phyloP scores from a whole-genome alignment of 352 stramenopile species.

The Pythium monospermum region DNA sequence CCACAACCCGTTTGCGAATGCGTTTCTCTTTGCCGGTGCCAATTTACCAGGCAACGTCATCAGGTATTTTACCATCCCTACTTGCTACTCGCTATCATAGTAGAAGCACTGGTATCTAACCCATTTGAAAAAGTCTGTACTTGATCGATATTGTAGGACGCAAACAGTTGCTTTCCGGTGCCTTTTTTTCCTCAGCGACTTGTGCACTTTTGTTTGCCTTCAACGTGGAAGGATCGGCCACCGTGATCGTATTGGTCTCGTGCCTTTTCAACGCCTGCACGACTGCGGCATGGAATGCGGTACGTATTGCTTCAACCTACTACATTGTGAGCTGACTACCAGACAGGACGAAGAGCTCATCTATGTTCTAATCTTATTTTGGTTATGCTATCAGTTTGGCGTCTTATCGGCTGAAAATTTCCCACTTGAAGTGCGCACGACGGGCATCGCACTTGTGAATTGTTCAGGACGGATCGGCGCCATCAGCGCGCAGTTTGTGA shows the following conservation, averaged over 20 bases:
- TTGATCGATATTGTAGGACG: slow-evolving; percentile 71
- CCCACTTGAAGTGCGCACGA: slow-evolving; percentile 84
- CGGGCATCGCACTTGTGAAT: slow-evolving; percentile 88
- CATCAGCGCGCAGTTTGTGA: slow-evolving; percentile 90
- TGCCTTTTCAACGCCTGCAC: slow-evolving; percentile 91
- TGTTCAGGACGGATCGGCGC: slow-evolving; percentile 83
- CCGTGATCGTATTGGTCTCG: slow-evolving; percentile 78
- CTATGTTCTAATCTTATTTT: not conserved
- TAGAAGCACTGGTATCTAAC: no score
- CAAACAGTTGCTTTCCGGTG: slow-evolving; percentile 52
- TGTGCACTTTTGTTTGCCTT: slow-evolving; percentile 81
- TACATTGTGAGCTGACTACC: no score
- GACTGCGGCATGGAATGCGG: slow-evolving; percentile 88
- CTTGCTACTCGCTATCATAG: no score
- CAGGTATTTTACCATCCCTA: no score
- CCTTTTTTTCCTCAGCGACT: slow-evolving; percentile 61
- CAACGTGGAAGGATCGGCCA: slow-evolving; percentile 53
- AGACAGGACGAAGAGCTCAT: no score
- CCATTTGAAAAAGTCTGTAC: slow-evolving; percentile 65
- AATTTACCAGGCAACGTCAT: slow-evolving; percentile 91
- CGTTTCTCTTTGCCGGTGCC: slow-evolving; percentile 87
- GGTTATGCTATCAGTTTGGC: slow-evolving; percentile 56
- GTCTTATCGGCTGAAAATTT: slow-evolving; percentile 88
- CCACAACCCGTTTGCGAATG: slow-evolving; percentile 90
- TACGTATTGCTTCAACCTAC: no score